A percentile compares a stretch with the other conserved stretches of the same genome.
Conservation (phyloP, 176 grass and related monocot species). For the Rhynchospora breviuscula region DNA sequence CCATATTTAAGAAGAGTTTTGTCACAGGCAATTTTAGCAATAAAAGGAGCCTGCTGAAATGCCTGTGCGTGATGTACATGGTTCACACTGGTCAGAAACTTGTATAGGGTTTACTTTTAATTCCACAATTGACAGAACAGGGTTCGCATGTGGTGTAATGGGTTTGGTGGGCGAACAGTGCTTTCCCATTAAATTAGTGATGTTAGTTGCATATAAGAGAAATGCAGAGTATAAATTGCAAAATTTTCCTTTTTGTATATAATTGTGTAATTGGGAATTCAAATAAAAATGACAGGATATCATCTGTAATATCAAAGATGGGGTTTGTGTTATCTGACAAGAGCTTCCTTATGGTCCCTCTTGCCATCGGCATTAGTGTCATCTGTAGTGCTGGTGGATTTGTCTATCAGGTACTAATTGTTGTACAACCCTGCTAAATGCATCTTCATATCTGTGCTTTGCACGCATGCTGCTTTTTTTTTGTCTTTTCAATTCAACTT, state of each 20-base stretch:
- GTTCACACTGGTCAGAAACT: no score
- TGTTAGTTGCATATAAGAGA: no score
- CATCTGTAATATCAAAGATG: conserved; percentile 97
- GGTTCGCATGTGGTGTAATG: no score
- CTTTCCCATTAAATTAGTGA: not conserved
- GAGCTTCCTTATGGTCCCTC: conserved; percentile 78
- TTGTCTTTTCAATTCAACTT: not conserved
- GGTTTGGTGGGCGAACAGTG: no score
- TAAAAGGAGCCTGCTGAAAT: not conserved
- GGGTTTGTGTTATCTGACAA: conserved; percentile 90
- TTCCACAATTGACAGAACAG: no score
- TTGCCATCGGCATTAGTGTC: conserved; percentile 74
- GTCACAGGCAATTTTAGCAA: not conserved
- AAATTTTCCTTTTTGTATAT: not conserved
- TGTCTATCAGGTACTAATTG: conserved; percentile 74
- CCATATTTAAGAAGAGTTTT: not conserved
- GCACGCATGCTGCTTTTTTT: not conserved
- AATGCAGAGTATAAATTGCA: not conserved
- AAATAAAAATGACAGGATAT: conserved; percentile 44
- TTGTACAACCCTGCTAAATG: conserved; percentile 13
- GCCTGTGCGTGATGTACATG: no score
- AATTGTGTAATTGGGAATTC: not conserved
- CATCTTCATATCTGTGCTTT: not conserved
- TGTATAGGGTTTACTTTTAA: no score
- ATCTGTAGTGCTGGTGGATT: conserved; percentile 86